Conservation (phyloP, 345 rosid species). For the Kandelia obovata region DNA sequence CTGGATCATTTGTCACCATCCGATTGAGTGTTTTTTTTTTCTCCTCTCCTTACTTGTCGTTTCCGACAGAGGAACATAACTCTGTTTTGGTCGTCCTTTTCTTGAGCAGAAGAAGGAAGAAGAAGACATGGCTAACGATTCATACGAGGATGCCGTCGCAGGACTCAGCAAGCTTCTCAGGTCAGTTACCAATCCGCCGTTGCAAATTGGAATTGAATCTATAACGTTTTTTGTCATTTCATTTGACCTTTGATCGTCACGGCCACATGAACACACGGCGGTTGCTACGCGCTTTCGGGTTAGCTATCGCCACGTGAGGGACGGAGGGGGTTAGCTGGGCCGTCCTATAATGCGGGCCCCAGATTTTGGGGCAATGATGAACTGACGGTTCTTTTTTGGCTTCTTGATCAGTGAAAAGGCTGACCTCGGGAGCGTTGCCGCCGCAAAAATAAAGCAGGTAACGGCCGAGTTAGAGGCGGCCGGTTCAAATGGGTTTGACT, state of each 20-base stretch:
- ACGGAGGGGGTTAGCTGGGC: background rate
- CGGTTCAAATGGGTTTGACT: conserved; percentile 39
- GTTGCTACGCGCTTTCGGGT: background rate
- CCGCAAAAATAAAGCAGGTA: conserved; percentile 70
- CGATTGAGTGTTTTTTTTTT: too few species aligned
- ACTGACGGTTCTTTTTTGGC: conserved; percentile 10
- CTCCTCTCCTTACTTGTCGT: too few species aligned
- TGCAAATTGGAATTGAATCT: background rate
- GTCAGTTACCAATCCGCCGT: conserved; percentile 8
- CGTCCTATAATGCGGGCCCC: conserved; percentile 9
- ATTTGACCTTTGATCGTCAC: background rate
- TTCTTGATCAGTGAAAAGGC: conserved; percentile 48
- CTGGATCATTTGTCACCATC: too few species aligned
- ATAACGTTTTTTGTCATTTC: conserved; percentile 3
- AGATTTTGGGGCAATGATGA: background rate
- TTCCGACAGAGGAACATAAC: background rate
- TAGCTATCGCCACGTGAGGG: background rate
- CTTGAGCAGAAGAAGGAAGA: background rate
- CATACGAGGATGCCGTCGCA: conserved; percentile 74
- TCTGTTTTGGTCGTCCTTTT: background rate
- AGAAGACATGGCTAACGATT: conserved; percentile 52
- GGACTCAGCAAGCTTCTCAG: conserved; percentile 78
- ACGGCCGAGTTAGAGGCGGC: conserved; percentile 67
- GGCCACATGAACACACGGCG: too few species aligned
- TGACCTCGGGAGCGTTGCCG: conserved; percentile 68